Base-by-base conservation (phyloP, 345 rosid species). In the Trapa incisa region DNA sequence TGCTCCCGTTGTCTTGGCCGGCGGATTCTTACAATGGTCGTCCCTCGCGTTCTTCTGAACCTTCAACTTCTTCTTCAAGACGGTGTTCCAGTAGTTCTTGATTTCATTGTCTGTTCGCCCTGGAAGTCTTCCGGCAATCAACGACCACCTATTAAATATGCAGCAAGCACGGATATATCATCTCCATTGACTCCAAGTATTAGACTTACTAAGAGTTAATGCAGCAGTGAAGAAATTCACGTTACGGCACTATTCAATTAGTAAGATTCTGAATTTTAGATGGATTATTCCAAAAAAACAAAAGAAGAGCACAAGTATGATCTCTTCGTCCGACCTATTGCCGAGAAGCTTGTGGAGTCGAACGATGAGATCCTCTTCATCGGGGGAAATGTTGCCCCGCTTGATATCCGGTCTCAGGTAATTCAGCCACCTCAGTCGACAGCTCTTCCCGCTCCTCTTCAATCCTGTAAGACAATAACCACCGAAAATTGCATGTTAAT, bases 41-140 rank as follows among this genome's bases (percentile, higher is more conserved):
- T 10, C 38, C 63, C 35, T 58, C 38, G 38, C 12, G 14, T 58
- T 29, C 16, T 33, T 35, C 63, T 32, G 58, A 6, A 37, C 71
- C 57, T 3, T 70, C 74, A 35, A 54, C 76, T 71, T 77, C 75
- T 77, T 77, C 38, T 69, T 64, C 12, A 77, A 54, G 56, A 66
- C 70, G 6, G 85, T 79, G 73, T 81, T 81, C 82, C 83, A 81
- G 37, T 81, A 81, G 37, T 78, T 81, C 64, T 81, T 81, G 35
- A 80, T 75, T 77, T 80, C 84, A 78, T 80, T 80, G 79, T 80
- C 84, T 78, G 81, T 80, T 66, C 84, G 71, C 52, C 84, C 84
- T 37, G 84, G 84, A 38, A 81, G 70, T 67, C 85, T 73, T 60
- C 85, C 79, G 2, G 84, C 84, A 47, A 75, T 75, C 12, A 79